Conservation (phyloP, 768 basidiomycete genomes). For the Serendipita sp. region DNA sequence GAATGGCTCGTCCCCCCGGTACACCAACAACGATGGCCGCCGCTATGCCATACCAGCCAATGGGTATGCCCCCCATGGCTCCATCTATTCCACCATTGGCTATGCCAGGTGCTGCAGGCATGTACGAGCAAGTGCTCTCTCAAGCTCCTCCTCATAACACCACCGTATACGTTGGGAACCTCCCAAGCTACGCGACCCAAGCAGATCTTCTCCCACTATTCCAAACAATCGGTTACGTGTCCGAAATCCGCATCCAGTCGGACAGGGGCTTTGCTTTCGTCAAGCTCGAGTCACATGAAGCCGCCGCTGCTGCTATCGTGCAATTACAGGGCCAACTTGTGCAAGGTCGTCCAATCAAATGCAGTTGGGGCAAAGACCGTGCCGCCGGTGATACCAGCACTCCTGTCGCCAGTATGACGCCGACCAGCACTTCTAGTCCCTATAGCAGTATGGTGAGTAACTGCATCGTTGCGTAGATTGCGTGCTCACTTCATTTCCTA, state of each 20-base stretch:
- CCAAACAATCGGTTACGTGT: slow-evolving; percentile 96
- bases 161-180: slow-evolving; percentile 96
- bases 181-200: slow-evolving; percentile 93
- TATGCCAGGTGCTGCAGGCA: slow-evolving; percentile 60
- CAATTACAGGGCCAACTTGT: slow-evolving; percentile 95
- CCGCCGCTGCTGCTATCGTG: slow-evolving; percentile 95
- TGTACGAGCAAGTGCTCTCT: slow-evolving; percentile 82
- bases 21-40: slow-evolving; percentile 21
- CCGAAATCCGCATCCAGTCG: slow-evolving; percentile 97
- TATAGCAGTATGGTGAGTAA: slow-evolving; percentile 64
- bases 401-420: slow-evolving; percentile 35
- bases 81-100: slow-evolving; percentile 68
- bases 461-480: neutral
- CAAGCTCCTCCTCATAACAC: slow-evolving; percentile 91
- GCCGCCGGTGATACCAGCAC: slow-evolving; percentile 50
- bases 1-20: slow-evolving; percentile 9
- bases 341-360: slow-evolving; percentile 93
- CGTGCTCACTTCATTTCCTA: slow-evolving; percentile 18
- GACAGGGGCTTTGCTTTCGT: slow-evolving; percentile 98
- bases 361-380: slow-evolving; percentile 96
- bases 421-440: slow-evolving; percentile 34
- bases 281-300: slow-evolving; percentile 95
- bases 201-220: slow-evolving; percentile 95
- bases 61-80: slow-evolving; percentile 33
- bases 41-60: neutral